Base-by-base conservation (phyloP, 2,329 filamentous ascomycete genomes). In the Alternaria hordeiaustralica region DNA sequence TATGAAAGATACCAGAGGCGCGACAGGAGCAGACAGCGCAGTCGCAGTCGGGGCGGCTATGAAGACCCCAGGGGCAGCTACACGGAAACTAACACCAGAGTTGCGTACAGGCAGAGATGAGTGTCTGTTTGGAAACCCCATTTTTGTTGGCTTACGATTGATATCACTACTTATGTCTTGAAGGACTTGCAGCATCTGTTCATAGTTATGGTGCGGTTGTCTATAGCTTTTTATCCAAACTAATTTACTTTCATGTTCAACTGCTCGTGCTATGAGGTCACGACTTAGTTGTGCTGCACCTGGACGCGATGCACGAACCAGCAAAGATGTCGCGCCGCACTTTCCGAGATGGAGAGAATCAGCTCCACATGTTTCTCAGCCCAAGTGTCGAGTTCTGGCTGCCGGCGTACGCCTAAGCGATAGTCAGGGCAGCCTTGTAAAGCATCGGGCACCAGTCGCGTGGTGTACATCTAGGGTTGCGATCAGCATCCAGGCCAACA, bases 21-120 rank as follows among this genome's bases (percentile, higher is more conserved):
- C 23, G 66, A 69, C 46, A 63, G 70, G 59, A 78, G 72, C 62
- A 61, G 73, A 49, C 69, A 70, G 61, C 67, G 72, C 64, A 79
- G 78, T 54, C 65, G 70, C 63, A 76, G 72, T 59, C 65, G 77
- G 8, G 75, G 74, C n/a, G 71, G 71, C 36, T 72, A 73, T 23
- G 70, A 73, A 4, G 73, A 76, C 36, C 65, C 72, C 36, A 61
- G 74, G 45, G 75, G 68, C 7, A 73, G 75, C 56, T 71, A 67
- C 33, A 68, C 68, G 50, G 73, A 75, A 57, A 79, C 78, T 56
- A 70, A 73, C 62, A 74, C 75, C 55, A 73, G 77, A 67, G 68
- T 79, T 21, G 71, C 72, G 25, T 78, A 76, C 58, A 63, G 70
- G 55, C 26, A 56, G 30, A 26, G 36, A 58, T 26, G 21, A 11